Base-by-base conservation (phyloP, 1,139 yeast genomes). In the Zygosaccharomyces sapae region DNA sequence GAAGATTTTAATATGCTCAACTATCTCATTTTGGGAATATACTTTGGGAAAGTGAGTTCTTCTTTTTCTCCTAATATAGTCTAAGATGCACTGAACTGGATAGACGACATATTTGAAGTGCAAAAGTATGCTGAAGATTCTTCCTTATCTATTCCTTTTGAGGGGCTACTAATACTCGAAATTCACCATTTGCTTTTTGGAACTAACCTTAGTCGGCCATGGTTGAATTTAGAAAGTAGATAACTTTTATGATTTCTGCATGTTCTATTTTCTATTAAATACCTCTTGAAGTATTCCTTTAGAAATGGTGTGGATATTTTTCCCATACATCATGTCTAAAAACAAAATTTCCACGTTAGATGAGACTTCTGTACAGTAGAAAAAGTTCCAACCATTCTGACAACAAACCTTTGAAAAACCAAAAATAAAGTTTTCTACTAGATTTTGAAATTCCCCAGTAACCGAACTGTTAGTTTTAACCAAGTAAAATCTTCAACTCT, bases 311-410 rank as follows among this genome's bases (percentile, higher is more conserved):
- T 55, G 0, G 80, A 67, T 5, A 81, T 59, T 9, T 48, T 6
- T 57, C 58, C 96, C 97, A 90, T 0, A 69, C 64, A 24, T 68
- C 70, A 44, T 81, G 89, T 10, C 83, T 75, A 58, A 76, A 87
- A 73, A 87, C 1, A 73, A 53, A 0, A 76, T 52, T 4, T 68
- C 60, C 5, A 59, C 59, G 0, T 68, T 60, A 3, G 75, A 73
- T 1, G 81, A 71, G 0, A 75, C 63, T 45, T 81, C 83, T 0
- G 92, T 80, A 2, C 84, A 80, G 59, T 85, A 83, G 72, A 90
- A 90, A 57, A 80, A 0, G 75, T 65, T 0, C 70, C 64, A 0
- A 86, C 54, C 1, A 87, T 54, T 10, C 71, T 72, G 5, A 75
- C 70, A 1, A 87, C 53, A 44, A 81, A 72, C 0, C 45, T 44